Base-by-base conservation (phyloP, 129 eudicot genomes). In the Calendula officinalis region DNA sequence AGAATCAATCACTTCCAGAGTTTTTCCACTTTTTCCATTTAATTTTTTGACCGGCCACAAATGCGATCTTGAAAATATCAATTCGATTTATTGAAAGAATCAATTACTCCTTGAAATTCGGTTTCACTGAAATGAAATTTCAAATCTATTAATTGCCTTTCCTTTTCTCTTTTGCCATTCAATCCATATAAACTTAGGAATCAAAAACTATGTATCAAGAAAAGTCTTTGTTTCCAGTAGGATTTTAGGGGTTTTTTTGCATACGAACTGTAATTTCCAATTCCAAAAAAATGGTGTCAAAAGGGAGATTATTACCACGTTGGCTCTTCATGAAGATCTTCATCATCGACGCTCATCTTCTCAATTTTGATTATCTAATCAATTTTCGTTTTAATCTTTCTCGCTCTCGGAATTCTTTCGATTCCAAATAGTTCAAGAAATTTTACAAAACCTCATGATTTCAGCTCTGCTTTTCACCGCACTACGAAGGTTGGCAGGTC, bases 371-470 rank as follows among this genome's bases (percentile, higher is more conserved):
- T n/a, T n/a, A n/a, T n/a, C n/a, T n/a, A n/a, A n/a, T n/a, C n/a
- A 0, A 84, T 87, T 53, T 73, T 84, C 69, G 37, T 84, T 57
- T 56, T 91, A 45, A 71, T 82, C 67, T 81, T 91, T 30, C 77
- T 91, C 43, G 78, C 82, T 40, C 78, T 84, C 53, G 84, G 94
- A 54, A 76, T 87, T 15, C 75, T 87, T 49, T 82, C 94, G 17
- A 54, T 90, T 56, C 82, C 90, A 0, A 76, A 77, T 70, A 61
- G 15, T 27, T 59, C 80, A 1, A 17, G 47, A 22, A 33, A 41
- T 56, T 66, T 83, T 15, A 73, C 73, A 1, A 80, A 84, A 68
- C 77, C 84, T 2, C 87, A 84, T 37, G 97, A 91, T 80, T 90
- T 91, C 65, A 91, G 32, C 80, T 57, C 83, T 37, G 80, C 87